Base-by-base conservation (phyloP, 371 early-diverging fungal genomes). In the Lichtheimia hyalospora region DNA sequence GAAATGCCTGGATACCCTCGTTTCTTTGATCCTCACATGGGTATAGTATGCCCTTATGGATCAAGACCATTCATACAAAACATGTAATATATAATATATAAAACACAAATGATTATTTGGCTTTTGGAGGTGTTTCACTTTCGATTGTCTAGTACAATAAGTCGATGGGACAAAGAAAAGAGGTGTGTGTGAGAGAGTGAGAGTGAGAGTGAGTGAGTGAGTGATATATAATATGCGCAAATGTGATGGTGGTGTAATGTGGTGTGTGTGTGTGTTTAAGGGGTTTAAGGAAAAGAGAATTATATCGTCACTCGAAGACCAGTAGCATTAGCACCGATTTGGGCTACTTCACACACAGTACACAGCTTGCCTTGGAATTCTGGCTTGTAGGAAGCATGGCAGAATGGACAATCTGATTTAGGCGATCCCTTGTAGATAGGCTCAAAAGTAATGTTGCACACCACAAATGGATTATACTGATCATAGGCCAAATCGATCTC, bases 371-470 rank as follows among this genome's bases (percentile, higher is more conserved):
- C 92, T 52, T 83, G 73, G 67, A 73, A 86, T 65, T 93, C 92
- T 20, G 94, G 92, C 65, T 89, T 87, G 78, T 88, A 95, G n/a
- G 88, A 81, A 3, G 96, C 89, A 44, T 84, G 77, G 78, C 97
- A 96, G 83, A 86, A 95, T 23, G 94, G 86, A 70, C 98, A 98
- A 40, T 81, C 70, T 13, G 85, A 82, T 13, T 81, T 74, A 3
- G 91, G 86, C 41, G 89, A 89, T 18, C 94, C 95, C 44, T 85
- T 82, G 79, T 95, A 92, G 63, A 97, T 95, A 3, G 96, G 95
- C 21, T 89, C 84, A 63, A 82, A 92, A 12, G 92, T 86, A 28
- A 81, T 75, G 13, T 83, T 91, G 67, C 96, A 95, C 13, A 94
- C 79, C 14, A 86, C 87, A 64, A 96, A 95, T 53, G 96, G 93